These are phyloP conservation scores for Candida nemodendra DNA, from an alignment of 805 yeast species.

Conservation along the genomic window DNA sequence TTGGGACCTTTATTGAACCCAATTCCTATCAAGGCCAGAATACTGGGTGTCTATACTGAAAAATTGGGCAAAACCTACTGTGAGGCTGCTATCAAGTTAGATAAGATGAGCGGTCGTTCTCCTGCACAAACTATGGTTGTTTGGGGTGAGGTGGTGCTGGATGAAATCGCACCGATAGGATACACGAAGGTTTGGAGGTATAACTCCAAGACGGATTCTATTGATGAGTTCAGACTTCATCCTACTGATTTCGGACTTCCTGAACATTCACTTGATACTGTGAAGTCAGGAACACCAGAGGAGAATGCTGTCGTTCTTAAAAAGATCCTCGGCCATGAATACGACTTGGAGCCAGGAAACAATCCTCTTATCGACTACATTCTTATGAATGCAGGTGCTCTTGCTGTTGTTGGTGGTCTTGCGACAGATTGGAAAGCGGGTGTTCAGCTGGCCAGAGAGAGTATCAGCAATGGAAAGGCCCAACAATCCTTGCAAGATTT, in stretches of 20 bases:
- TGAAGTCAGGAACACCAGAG: conserved; percentile 80
- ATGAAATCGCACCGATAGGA: conserved; percentile 92
- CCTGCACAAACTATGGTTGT: conserved; percentile 71
- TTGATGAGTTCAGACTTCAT: conserved; percentile 41
- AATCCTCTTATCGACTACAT: conserved; percentile 85
- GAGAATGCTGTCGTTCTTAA: conserved; percentile 71
- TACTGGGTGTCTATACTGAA: conserved; percentile 86
- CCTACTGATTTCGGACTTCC: conserved; percentile 83
- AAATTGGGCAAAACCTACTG: conserved; percentile 82
- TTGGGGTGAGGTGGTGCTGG: conserved; percentile 89
- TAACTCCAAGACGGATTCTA: conserved; percentile 40
- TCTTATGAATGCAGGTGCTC: conserved; percentile 83
- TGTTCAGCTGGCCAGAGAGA: conserved; percentile 64
- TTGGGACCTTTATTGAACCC: conserved; percentile 95
- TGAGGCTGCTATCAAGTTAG: conserved; percentile 67
- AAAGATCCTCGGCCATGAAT: conserved; percentile 42
- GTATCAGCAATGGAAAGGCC: conserved; percentile 72
- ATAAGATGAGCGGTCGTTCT: conserved; percentile 43
- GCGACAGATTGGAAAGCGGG: conserved; percentile 76
- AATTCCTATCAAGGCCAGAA: conserved; percentile 72
- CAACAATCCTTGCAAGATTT: conserved; percentile 55
- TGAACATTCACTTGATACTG: conserved; percentile 65
- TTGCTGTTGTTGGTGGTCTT: conserved; percentile 74
- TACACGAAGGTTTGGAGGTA: conserved; percentile 73
- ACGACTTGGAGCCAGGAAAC: conserved; percentile 40